A percentile compares a stretch with the other conserved stretches of the same genome.
Conservation (phyloP, 2,329 filamentous ascomycete genomes). For the Pestalotiopsis sp. region DNA sequence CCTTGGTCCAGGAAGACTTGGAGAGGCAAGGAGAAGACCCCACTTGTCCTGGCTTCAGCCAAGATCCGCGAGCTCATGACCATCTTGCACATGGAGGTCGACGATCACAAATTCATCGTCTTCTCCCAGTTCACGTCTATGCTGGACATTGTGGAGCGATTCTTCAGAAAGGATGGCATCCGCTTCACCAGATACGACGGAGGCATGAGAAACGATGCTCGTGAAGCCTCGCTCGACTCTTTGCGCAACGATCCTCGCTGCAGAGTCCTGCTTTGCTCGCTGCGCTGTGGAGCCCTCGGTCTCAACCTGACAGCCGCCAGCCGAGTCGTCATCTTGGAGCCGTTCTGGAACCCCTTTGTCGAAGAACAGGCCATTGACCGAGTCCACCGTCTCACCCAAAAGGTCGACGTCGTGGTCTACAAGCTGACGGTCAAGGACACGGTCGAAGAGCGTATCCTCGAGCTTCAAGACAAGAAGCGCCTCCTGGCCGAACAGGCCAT, state of each 20-base stretch:
- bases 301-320: constrained; percentile 94
- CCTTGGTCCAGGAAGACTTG: constrained; percentile 32
- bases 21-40: constrained; percentile 45
- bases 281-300: constrained; percentile 91
- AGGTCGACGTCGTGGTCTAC: constrained; percentile 91
- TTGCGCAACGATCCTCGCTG: constrained; percentile 76
- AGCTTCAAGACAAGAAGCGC: constrained; percentile 91
- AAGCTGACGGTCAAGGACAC: constrained; percentile 85
- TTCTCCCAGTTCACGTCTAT: constrained; percentile 99
- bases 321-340: constrained; percentile 91
- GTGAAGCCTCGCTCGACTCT: constrained; percentile 80
- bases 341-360: constrained; percentile 99
- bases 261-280: constrained; percentile 85
- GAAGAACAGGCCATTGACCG: constrained; percentile 99
- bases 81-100: constrained; percentile 77
- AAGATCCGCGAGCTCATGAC: constrained; percentile 87
- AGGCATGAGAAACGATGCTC: constrained; percentile 88
- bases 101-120: constrained; percentile 93
- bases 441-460: constrained; percentile 94
- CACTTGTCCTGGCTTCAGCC: constrained; percentile 71
- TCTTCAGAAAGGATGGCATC: constrained; percentile 75
- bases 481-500: constrained; percentile 90
- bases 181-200: constrained; percentile 91
- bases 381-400: constrained; percentile 97
- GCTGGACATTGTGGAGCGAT: constrained; percentile 94